A percentile compares a stretch with the other conserved stretches of the same genome.
phyloP scores from a whole-genome alignment of 768 basidiomycete species.

The Mycena capillaripes region DNA sequence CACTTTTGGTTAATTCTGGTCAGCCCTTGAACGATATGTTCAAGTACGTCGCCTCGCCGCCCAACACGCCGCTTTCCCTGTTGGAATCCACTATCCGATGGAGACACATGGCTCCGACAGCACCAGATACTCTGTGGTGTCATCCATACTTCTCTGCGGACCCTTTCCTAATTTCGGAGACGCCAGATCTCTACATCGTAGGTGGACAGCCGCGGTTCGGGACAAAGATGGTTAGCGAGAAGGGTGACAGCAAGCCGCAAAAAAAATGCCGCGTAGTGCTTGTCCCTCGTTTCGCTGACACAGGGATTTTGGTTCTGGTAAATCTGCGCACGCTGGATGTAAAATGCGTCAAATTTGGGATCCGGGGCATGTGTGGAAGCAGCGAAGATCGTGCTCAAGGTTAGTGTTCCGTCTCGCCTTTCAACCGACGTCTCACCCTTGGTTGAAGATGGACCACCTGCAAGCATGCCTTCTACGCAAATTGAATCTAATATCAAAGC shows the following conservation, averaged over 20 bases:
- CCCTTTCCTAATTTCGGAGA: constrained; percentile 89
- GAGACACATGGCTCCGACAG: constrained; percentile 98
- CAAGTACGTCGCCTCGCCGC: constrained; percentile 87
- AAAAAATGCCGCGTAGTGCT: constrained; percentile 80
- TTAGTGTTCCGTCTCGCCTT: neutral
- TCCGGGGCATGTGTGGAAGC: constrained; percentile 58
- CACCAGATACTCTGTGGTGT: constrained; percentile 98
- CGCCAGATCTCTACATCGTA: constrained; percentile 93
- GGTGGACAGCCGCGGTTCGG: constrained; percentile 91
- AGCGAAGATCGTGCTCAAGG: constrained; percentile 20
- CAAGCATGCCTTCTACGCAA: neutral
- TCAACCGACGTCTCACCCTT: neutral
- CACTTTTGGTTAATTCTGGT: constrained; percentile 88
- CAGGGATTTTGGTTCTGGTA: constrained; percentile 83
- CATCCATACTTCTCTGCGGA: constrained; percentile 92
- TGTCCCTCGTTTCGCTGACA: constrained; percentile 84
- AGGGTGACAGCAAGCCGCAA: constrained; percentile 47
- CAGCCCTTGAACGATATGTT: constrained; percentile 96
- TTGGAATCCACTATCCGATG: constrained; percentile 87
- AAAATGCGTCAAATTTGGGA: constrained; percentile 69
- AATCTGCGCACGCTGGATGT: constrained; percentile 85
- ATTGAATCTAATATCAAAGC: neutral
- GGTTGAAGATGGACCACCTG: neutral
- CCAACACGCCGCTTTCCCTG: constrained; percentile 79
- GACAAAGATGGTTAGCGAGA: constrained; percentile 73